Base-by-base conservation (phyloP, 352 stramenopile genomes). In the Phytophthora syringae region DNA sequence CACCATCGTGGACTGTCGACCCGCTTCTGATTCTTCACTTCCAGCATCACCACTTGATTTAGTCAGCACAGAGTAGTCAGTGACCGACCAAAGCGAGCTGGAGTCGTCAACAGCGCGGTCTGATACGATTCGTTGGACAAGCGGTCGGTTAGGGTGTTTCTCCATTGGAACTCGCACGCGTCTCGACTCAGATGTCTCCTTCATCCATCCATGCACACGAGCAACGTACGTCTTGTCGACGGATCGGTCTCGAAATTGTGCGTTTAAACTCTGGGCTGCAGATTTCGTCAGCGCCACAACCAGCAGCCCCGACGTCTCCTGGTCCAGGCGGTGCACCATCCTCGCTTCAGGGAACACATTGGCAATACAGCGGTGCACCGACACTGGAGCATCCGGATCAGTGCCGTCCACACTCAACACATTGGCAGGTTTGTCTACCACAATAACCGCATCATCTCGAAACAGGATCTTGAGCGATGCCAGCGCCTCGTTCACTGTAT, bases 321-420 rank as follows among this genome's bases (percentile, higher is more conserved):
- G 69, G 58, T 94, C 85, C 13, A 94, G 65, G n/a, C 85, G 85
- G 67, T 94, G 85, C 34, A 94, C 85, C 71, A 92, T 88, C 21
- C 85, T 72, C 22, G 78, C 80, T 39, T 83, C 77, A 4, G 76
- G 77, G 45, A 77, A 89, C 34, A 81, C 60, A 25, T 58, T 58
- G 9, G 67, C 63, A 37, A 94, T 67, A 16, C 72, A 65, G 13
- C 60, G 59, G 55, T 89, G 79, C 16, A 92, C 52, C 16, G 85
- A 94, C 9, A 67, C 24, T 5, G 74, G 52, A 32, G 63, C 52
- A 11, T 75, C 20, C 3, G 60, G 47, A 16, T 77, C 55, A 3
- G 69, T 84, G 16, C 80, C 79, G 18, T 89, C 79, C 3, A 94
- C 83, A 45, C 75, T 92, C 27, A 86, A 61, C 36, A 90, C 44